Base-by-base conservation (phyloP, 768 basidiomycete species). In the Trametes maxima region DNA sequence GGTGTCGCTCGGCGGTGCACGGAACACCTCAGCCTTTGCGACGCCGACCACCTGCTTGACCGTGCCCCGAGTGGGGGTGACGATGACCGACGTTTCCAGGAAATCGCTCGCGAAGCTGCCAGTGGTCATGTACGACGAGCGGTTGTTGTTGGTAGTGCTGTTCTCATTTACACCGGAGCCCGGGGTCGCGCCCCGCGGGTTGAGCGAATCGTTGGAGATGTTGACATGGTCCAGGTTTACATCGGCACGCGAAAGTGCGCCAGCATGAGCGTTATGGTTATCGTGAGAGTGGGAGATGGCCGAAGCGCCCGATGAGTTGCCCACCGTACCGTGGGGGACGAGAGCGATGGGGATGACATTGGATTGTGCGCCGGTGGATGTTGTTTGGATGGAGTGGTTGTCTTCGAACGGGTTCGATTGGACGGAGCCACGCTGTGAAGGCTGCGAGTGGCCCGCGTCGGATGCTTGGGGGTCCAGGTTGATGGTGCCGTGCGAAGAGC, bases 341-440 rank as follows among this genome's bases (percentile, higher is more conserved):
- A 93, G 79, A 13, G 91, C 91, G 61, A 94, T 93, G 62, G 91
- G 91, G 59, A 94, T 94, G 65, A 92, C 91, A 66, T 94, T 94
- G 22, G 92, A 90, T 69, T 90, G 87, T 14, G 90, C 88, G 45
- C 84, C 81, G n/a, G 87, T 85, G 11, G 82, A 82, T 0, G 78
- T 77, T 28, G 92, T 94, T 73, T 90, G 89, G 60, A 94, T 94
- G 40, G 91, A 93, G 49, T 88, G 84, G 25, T 74, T 76, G 68
- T 94, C 91, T 44, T 84, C 83, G 73, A 93, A 94, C 22, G 91
- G 91, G 77, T 93, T 91, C 52, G 76, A 78, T 25, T 75, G 77
- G 3, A 68, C 55, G 11, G 77, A 80, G 5, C 42, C 53, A 39
- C 60, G 72, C 46, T 42, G 65, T 57, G 51, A 53, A 73, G 58